Base-by-base conservation (phyloP, 352 stramenopile genomes). In the Globisporangium cylindrosporum region DNA sequence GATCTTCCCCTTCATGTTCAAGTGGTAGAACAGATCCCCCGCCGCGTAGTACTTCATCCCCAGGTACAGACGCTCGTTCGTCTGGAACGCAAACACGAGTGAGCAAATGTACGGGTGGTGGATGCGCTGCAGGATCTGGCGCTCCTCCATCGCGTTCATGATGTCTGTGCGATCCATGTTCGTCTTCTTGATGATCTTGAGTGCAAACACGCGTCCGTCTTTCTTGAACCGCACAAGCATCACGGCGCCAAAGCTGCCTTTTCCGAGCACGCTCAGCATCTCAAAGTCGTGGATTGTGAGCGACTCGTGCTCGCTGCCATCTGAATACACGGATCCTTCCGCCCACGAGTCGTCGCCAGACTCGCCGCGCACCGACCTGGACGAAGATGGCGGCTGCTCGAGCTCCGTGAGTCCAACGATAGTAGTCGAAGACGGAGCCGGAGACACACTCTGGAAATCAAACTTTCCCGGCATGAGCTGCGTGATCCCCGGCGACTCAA, bases 101-200 rank as follows among this genome's bases (percentile, higher is more conserved):
- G 82, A 83, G 73, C 87, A 96, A 54, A 96, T 94, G 69, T 95
- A 96, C 66, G 89, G 89, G 66, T 96, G 89, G 68, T 96, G 73
- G 71, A 96, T 91, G 34, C 88, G 86, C 62, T 96, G 89, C 67
- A 96, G 65, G 67, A 96, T 96, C 74, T 96, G 89, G 8, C 89
- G 82, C 67, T 96, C 89, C 69, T 96, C 87, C 81, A 96, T 95
- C 0, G 89, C 89, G 62, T 96, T 96, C 53, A 86, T 72, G 55
- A 94, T 89, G 59, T 96, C 89, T 8, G 82, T 76, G 34, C 82
- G 81, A 68, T 95, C 89, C 89, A 96, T 96, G 62, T 90, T 91
- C 38, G 75, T 91, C 73, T 96, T 96, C 68, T 94, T 94, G 74
- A 96, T 90, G 63, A 96, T 96, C 75, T 96, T 96, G 66, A 96